Percentiles rank a stretch among this genome's conserved stretches.
phyloP scores from a whole-genome alignment of 177 flowering plant genomes.

The Tripterygium wilfordii region DNA sequence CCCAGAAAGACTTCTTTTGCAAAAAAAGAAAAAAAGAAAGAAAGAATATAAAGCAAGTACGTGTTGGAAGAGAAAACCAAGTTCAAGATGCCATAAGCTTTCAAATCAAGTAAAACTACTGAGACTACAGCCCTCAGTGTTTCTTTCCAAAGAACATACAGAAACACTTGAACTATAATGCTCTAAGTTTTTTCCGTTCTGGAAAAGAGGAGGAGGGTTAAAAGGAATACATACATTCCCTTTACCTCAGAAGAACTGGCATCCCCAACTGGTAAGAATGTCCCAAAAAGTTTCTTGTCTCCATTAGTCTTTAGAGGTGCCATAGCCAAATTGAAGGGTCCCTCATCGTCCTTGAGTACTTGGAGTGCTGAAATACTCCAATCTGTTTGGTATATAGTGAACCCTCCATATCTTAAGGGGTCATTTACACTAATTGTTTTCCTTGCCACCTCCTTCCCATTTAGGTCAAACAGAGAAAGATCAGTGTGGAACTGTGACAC shows the following conservation, averaged over 20 bases:
- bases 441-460: conserved; percentile 90
- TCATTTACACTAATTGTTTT: conserved; percentile 95
- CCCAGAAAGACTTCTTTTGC: too few relatives aligned
- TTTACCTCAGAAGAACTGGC: conserved; percentile 57
- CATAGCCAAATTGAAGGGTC: conserved; percentile 96
- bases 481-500: conserved; percentile 85
- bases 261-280: conserved; percentile 81
- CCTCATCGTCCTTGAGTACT: conserved; percentile 69
- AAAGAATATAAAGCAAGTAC: too few relatives aligned
- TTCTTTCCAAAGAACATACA: too few relatives aligned
- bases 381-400: conserved; percentile 94
- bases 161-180: too few relatives aligned
- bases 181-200: too few relatives aligned
- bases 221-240: conserved; percentile 71
- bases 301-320: conserved; percentile 88
- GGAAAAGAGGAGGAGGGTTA: not conserved
- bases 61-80: not conserved
- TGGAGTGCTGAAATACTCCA: conserved; percentile 93
- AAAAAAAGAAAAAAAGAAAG: too few relatives aligned
- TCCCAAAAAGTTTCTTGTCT: conserved; percentile 94
- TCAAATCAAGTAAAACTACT: too few relatives aligned
- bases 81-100: not conserved
- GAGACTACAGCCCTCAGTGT: too few relatives aligned
- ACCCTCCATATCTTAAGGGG: conserved; percentile 85
- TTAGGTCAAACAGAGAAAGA: conserved; percentile 66